Evolutionary conservation across 176 grass and related monocot species (phyloP).

Genomic region (Hordeum vulgare): MorexV3_pseudomolecules_assembly NC_058519.1:622689065-622689564

Average conservation of each 20-base stretch:
- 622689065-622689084: constrained; percentile 97
- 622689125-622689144: constrained; percentile 42
- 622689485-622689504: constrained; percentile 94
- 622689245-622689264: background rate
- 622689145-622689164: constrained; percentile 20
- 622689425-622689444: constrained; percentile 83
- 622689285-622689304: constrained; percentile 44
- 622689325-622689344: constrained; percentile 24
- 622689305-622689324: constrained; percentile 38
- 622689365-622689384: background rate
- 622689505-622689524: constrained; percentile 41
- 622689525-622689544: constrained; percentile 45
- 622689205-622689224: background rate
- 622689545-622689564: constrained; percentile 17
- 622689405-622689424: constrained; percentile 41
- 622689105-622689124: background rate
- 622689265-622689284: background rate
- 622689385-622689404: constrained; percentile 16
- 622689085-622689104: constrained; percentile 90
- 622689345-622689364: too few species aligned
- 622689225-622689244: constrained; percentile 25
- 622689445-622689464: constrained; percentile 98
- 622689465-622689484: constrained; percentile 99
- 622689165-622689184: background rate
- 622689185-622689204: background rate